Percentiles rank a stretch among this genome's conserved stretches.
phyloP scores from a whole-genome alignment of 2,329 filamentous ascomycete species.

The Thelonectria blattea region DNA sequence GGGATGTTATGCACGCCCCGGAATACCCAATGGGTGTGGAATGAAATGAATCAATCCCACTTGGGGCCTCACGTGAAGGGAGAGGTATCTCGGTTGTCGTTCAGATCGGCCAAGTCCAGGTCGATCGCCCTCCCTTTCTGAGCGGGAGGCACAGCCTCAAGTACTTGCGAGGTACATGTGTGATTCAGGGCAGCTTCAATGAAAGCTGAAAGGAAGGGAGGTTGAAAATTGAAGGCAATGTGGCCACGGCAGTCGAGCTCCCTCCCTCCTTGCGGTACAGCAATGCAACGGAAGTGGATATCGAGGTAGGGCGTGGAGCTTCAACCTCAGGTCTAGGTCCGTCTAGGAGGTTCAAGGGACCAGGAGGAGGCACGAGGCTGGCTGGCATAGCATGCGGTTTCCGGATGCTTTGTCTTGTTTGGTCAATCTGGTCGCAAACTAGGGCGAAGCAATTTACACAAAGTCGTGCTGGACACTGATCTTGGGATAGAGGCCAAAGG shows the following conservation, averaged over 20 bases:
- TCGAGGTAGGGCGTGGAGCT: not conserved
- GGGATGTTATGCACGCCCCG: slow-evolving; percentile 18
- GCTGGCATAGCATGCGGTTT: not conserved
- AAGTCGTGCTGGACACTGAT: not conserved
- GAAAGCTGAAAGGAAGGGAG: not conserved
- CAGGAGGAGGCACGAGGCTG: not conserved
- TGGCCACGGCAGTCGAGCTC: not conserved
- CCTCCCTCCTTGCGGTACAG: not conserved
- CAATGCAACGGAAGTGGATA: not conserved
- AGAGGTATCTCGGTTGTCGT: slow-evolving; percentile 17
- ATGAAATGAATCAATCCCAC: slow-evolving; percentile 22
- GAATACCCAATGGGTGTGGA: slow-evolving; percentile 16
- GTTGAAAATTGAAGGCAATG: slow-evolving; percentile 5
- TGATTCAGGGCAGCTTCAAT: slow-evolving; percentile 1
- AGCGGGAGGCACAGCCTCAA: slow-evolving; percentile 4
- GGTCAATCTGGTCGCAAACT: too few relatives aligned
- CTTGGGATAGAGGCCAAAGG: not conserved
- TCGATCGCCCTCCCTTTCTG: not conserved
- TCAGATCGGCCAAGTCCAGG: not conserved
- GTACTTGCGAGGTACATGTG: slow-evolving; percentile 5
- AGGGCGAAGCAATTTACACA: too few relatives aligned
- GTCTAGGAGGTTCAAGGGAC: not conserved
- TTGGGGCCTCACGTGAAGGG: slow-evolving; percentile 21
- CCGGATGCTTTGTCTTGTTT: not conserved
- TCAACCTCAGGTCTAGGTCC: slow-evolving; percentile 10